These are phyloP conservation scores for Linnemannia elongata DNA, from an alignment of 192 early-diverging fungal genomes.

Conservation along the genomic window DNA sequence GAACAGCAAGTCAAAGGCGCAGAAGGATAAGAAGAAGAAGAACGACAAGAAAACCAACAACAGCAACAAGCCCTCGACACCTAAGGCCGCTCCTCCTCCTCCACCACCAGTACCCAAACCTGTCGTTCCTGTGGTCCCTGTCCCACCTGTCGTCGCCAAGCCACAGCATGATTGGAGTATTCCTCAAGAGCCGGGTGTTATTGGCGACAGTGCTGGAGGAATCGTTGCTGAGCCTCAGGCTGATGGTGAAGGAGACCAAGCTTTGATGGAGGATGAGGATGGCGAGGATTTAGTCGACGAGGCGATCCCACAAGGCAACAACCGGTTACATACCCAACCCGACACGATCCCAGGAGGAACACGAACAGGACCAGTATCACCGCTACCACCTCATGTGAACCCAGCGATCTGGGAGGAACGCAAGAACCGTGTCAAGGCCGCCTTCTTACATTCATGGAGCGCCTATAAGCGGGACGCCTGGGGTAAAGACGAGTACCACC, in stretches of 20 bases:
- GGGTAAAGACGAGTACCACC: conserved; percentile 88
- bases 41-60: not conserved
- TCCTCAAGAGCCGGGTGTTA: not conserved
- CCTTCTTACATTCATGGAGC: conserved; percentile 83
- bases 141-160: not conserved
- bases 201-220: not conserved
- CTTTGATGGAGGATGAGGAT: conserved; percentile 15
- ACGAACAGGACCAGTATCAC: not conserved
- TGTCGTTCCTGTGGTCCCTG: not conserved
- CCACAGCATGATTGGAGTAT: conserved; percentile 23
- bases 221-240: not conserved
- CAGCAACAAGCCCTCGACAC: not conserved
- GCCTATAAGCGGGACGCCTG: conserved; percentile 83
- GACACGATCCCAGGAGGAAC: not conserved
- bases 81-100: not conserved
- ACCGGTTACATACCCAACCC: not conserved
- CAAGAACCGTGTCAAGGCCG: conserved; percentile 71
- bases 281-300: not conserved
- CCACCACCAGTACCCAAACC: not conserved
- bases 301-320: not conserved
- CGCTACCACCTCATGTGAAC: not conserved
- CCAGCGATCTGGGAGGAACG: conserved; percentile 64
- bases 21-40: conserved; percentile 3
- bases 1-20: conserved; percentile 3
- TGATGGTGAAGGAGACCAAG: not conserved